These are phyloP conservation scores for Aurifilum marmelostoma DNA, from an alignment of 2,329 filamentous ascomycete species.

Conservation along the genomic window DNA sequence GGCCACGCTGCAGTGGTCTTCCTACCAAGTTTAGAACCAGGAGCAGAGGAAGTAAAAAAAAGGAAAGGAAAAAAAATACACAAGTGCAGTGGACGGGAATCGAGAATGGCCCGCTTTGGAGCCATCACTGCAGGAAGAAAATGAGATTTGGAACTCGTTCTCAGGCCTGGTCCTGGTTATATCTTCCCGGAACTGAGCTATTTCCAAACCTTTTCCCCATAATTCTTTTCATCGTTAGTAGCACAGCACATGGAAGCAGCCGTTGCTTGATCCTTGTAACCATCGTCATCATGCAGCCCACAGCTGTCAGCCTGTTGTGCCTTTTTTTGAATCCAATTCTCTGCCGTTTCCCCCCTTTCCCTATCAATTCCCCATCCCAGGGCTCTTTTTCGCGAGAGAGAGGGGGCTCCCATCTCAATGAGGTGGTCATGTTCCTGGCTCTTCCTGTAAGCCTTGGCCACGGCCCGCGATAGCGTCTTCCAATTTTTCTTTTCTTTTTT, in stretches of 20 bases:
- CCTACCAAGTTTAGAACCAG: not conserved
- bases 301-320: not conserved
- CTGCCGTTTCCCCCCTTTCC: not conserved
- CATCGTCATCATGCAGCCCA: constrained; percentile 16
- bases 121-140: not conserved
- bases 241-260: not conserved
- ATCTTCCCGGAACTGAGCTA: not conserved
- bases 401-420: too few species aligned
- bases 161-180: too few species aligned
- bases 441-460: not conserved
- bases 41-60: too few species aligned
- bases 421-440: too few species aligned
- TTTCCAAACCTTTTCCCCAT: not conserved
- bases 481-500: not conserved
- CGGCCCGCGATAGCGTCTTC: not conserved
- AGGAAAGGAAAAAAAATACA: too few species aligned
- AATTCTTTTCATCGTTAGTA: not conserved
- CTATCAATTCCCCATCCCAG: too few species aligned
- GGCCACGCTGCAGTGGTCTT: not conserved
- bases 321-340: not conserved
- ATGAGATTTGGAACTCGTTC: too few species aligned
- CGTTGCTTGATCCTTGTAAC: not conserved
- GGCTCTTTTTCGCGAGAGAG: too few species aligned
- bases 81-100: not conserved
- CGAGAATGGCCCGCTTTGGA: too few species aligned